Base-by-base conservation (phyloP, 306 rosid species). In the Benincasa hispida region DNA sequence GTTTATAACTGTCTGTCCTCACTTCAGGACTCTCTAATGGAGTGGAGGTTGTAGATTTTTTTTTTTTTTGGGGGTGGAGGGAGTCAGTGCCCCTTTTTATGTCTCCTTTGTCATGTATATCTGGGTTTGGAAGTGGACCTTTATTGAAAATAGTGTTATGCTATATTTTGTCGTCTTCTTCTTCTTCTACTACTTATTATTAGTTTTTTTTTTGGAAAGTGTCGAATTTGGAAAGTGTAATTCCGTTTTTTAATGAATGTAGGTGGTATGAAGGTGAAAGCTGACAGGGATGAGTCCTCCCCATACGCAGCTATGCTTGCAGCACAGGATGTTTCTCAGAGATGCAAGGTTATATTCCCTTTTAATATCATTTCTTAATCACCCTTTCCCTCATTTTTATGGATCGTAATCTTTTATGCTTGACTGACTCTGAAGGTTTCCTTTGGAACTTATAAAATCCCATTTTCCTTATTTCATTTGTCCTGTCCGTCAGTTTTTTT, bases 251-350 rank as follows among this genome's bases (percentile, higher is more conserved):
- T 61, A 30, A 10, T 48, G 19, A 66, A 4, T 11, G 57, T 75
- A 88, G 90, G 92, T 84, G 92, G 92, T 63, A 88, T 88, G 92
- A 88, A 88, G 86, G 92, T 88, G 42, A 88, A 88, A 56, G 92
- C 92, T 48, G 90, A 88, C 65, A 81, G 92, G 77, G 92, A 88
- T 12, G 90, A 88, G 74, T 88, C 92, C 24, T 86, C 90, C 21
- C 90, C 92, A 18, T 88, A 88, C 70, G 92, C 90, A 57, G 92
- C 90, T 55, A 88, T 88, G 92, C 92, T 88, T 88, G 92, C 90
- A 42, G 92, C 92, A 28, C 92, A 88, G 78, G 92, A 88, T 86
- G 90, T 88, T 6, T 78, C 92, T 30, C 67, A 87, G 54, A 84
- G 92, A 83, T 86, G 90, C 88, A 88, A 88, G 88, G 90, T 86